Evolutionary conservation across 2,329 filamentous ascomycete genomes (phyloP), one percentile per base, ranked within the genome.

Genomic region (Fusarium tricinctum): DNA sequence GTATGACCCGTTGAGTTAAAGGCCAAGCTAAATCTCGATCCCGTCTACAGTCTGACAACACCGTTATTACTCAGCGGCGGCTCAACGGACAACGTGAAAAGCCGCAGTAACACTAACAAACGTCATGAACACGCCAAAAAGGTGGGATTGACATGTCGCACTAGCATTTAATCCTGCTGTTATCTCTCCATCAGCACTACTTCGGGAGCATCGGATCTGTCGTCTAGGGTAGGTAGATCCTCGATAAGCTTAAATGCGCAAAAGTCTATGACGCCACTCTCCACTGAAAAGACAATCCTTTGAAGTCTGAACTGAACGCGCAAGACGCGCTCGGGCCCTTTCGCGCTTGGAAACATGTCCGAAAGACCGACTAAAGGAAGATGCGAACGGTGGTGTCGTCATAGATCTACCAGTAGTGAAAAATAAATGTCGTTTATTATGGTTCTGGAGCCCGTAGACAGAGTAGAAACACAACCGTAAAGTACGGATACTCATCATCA

Each of bases 251-350:
- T 65, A 61, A 60, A 38, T 30, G 28, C 28, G 9, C 10, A 13
- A 3, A 19, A 51, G 45, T 70, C 63, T 56, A 70, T 70, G 67
- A 70, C 67, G 67, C 43, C 20, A 12, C 35, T 42, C 44, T 57
- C 58, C 59, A 63, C 58, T 14, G 30, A 39, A 33, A 23, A 22
- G 17, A 17, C 17, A 17, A 20, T 53, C 30, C 50, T 46, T 5
- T 15, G 23, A 23, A 23, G 23, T 23, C 22, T 23, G 23, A 20
- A 26, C 8, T 38, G 35, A 38, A 38, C 35, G 35, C 35, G 35
- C 35, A 38, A 38, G 35, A 38, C 35, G 5, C 20, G 40, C 48
- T 40, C 30, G 35, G 62, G 17, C 28, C 33, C 3, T 14, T 35
- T 70, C 55, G 67, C 67, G n/a, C 8, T 60, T 46, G 10, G 7